Base-by-base conservation (phyloP, 768 basidiomycete species). In the Cystoderma amianthinum region DNA sequence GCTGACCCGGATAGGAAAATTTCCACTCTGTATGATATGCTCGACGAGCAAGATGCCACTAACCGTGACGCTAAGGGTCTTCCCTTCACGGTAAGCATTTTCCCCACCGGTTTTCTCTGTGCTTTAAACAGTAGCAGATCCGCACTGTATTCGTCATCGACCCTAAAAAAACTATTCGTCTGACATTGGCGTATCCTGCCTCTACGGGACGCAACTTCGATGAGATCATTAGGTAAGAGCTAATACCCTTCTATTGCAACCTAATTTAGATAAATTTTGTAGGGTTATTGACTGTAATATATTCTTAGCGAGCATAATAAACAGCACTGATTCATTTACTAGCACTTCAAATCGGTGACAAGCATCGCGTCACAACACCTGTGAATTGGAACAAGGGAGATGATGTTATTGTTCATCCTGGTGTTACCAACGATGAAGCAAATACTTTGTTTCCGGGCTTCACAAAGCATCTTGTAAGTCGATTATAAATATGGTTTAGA, bases 101-200 rank as follows among this genome's bases (percentile, higher is more conserved):
- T 41, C 3, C 9, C 7, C 2, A 39, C 2, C 20, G 12, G n/a
- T 18, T 33, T 34, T 13, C 18, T 41, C 25, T n/a, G 25, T 7
- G 25, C 25, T 28, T n/a, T 7, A 28, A 18, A 23, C 37, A 3
- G 9, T 16, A 6, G 6, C 43, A 89, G 85, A 80, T 99, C 64
- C 85, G 96, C 45, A 96, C 92, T 5, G 96, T 99, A 46, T 99
- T 95, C 64, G 69, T 99, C 49, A 91, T 99, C 55, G 96, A 99
- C 68, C 94, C 96, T 34, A 91, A 90, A 68, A 92, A 96, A 69
- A 74, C 80, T 54, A 96, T 99, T 58, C 87, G 95, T 47, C 68
- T 96, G 53, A 88, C 80, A 12, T 53, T 99, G 49, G 68, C 91
- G 19, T 98, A 98, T 71, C 96, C 96, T 44, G 94, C 95, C 37